phyloP scores from a whole-genome alignment of 1,284 basidiomycete genomes.

The Heterobasidion occidentale region DNA sequence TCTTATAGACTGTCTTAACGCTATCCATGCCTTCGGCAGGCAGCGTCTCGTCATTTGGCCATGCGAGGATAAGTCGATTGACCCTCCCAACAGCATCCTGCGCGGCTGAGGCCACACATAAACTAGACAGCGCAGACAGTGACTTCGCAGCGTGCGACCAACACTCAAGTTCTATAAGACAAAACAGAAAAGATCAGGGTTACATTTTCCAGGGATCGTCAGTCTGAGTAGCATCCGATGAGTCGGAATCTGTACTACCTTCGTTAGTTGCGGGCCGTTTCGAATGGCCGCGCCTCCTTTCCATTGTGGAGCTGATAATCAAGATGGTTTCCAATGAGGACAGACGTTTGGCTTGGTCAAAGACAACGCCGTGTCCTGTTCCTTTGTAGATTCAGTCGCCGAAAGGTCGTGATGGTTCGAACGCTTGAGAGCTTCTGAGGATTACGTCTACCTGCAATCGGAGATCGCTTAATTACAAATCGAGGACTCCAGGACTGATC shows the following conservation, averaged over 20 bases:
- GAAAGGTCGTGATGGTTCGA: neutral
- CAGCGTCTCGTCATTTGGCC: slow-evolving; percentile 63
- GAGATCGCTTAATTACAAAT: too few relatives aligned
- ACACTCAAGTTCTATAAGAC: slow-evolving; percentile 35
- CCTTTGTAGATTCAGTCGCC: too few relatives aligned
- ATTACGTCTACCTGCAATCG: too few relatives aligned
- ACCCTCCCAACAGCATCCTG: slow-evolving; percentile 59
- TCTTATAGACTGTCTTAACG: slow-evolving; percentile 56
- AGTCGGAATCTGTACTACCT: slow-evolving; percentile 3
- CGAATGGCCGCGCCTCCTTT: slow-evolving; percentile 10
- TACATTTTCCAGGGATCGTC: neutral
- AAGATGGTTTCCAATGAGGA: too few relatives aligned
- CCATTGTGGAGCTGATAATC: neutral
- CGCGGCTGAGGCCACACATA: slow-evolving; percentile 41
- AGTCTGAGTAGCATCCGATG: neutral
- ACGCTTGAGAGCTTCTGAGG: neutral
- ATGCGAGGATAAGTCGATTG: slow-evolving; percentile 60
- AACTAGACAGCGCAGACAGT: slow-evolving; percentile 42
- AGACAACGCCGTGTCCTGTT: too few relatives aligned
- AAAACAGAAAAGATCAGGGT: neutral
- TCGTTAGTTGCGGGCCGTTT: slow-evolving; percentile 11
- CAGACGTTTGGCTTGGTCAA: too few relatives aligned
- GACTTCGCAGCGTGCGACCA: slow-evolving; percentile 61
- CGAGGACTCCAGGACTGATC: too few relatives aligned
- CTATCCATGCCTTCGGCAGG: slow-evolving; percentile 59